These are phyloP conservation scores for Lasiodiplodia gonubiensis DNA, from an alignment of 2,329 filamentous ascomycete species.

Conservation along the genomic window DNA sequence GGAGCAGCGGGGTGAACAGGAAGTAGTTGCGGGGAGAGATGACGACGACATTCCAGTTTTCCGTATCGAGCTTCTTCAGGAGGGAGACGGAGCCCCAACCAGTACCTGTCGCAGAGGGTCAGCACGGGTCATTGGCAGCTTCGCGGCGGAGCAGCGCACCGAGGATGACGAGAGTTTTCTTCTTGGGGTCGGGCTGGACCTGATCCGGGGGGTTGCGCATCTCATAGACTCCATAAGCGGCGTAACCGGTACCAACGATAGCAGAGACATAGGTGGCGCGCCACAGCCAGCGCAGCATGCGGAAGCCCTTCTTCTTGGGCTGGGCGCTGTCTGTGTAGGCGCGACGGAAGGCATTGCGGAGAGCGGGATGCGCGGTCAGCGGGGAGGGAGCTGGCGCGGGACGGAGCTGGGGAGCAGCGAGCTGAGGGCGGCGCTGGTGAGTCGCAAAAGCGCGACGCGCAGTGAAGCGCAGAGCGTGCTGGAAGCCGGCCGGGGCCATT, in stretches of 20 bases:
- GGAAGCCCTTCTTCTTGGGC: conserved; percentile 63
- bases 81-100: conserved; percentile 97
- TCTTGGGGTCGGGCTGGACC: conserved; percentile 76
- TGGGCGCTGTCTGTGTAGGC: conserved; percentile 40
- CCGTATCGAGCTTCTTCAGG: conserved; percentile 97
- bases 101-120: conserved; percentile 66
- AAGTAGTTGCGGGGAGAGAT: conserved; percentile 99
- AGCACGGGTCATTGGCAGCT: conserved; percentile 32
- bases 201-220: conserved; percentile 84
- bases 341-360: conserved; percentile 44
- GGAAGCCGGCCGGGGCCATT: conserved; percentile 38
- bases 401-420: conserved; percentile 38
- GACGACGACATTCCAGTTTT: conserved; percentile 98
- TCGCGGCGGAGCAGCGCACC: conserved; percentile 62
- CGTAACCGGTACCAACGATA: conserved; percentile 71
- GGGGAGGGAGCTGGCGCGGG: conserved; percentile 36
- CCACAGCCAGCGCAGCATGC: conserved; percentile 80
- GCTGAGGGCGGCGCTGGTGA: conserved; percentile 36
- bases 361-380: not conserved
- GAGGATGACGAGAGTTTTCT: conserved; percentile 96
- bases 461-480: conserved; percentile 40
- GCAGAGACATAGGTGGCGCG: conserved; percentile 78
- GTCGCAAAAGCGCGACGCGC: conserved; percentile 45
- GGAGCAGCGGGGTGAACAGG: conserved; percentile 96
- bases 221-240: conserved; percentile 81